Evolutionary conservation across 108 stramenopile genomes (phyloP), one percentile per base, ranked within the genome.

Genomic region (Parietichytrium sp.): DNA sequence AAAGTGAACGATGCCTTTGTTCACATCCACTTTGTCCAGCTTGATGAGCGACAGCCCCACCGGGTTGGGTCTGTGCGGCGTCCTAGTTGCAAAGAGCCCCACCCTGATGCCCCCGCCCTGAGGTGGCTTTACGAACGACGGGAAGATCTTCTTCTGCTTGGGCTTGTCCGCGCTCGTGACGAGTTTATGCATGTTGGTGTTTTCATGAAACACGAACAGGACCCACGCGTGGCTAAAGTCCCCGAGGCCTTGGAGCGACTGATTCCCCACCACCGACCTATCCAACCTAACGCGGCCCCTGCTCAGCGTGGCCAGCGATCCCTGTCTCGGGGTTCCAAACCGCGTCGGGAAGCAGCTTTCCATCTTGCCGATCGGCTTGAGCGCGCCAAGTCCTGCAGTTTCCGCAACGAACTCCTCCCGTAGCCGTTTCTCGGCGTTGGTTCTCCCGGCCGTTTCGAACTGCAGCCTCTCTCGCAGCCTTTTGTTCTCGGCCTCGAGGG

Each of bases 61-160:
- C 29, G 91, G 88, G 81, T 97, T 98, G 33, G 97, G 97, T 48
- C 97, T 90, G 85, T 99, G 98, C 26, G 98, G 98, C 51, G 94
- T 93, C 20, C 98, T 88, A 8, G 96, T 97, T 0, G 97, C 92
- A 78, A 98, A 83, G 79, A 88, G 88, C 23, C 98, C 98, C 12
- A 96, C 96, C 94, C 23, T 12, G 26, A 29, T 85, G 54, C 48
- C 89, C 79, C 50, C 86, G 87, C 23, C 85, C 90, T 38, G 92
- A 52, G 83, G 96, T 90, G 84, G 82, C 79, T 95, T 96, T 26
- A 78, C 80, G 27, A 83, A 80, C 13, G 91, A 88, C 55, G 92
- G 91, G 51, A 89, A 89, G n/a, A n/a, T n/a, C n/a, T n/a, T n/a
- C n/a, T n/a, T n/a, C 78, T 87, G 87, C 47, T 80, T 91, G 61